A percentile compares a stretch with the other conserved stretches of the same genome.
These are phyloP conservation scores for Linum trigynum DNA, from an alignment of 345 rosid genomes.

Conservation along the genomic window DNA sequence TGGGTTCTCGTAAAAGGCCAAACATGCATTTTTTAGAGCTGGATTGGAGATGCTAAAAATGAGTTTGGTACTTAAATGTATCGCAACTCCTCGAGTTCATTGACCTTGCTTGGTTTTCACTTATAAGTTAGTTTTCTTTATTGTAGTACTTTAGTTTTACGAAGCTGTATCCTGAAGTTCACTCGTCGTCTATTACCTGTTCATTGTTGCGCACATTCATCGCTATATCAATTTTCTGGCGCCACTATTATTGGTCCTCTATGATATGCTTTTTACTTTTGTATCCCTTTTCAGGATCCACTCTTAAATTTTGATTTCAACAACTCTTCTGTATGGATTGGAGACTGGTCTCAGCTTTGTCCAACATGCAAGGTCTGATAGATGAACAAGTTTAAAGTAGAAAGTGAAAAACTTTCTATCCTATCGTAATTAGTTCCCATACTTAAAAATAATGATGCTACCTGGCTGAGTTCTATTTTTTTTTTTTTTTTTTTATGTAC, in stretches of 20 bases:
- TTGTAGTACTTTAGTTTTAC: too few relatives aligned
- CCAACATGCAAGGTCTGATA: constrained; percentile 92
- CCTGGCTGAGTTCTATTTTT: constrained; percentile 3
- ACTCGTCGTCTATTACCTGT: neutral
- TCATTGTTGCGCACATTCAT: neutral
- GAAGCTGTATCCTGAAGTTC: too few relatives aligned
- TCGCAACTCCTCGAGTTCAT: too few relatives aligned
- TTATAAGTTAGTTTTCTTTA: too few relatives aligned
- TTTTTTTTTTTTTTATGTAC: neutral
- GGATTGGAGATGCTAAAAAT: too few relatives aligned
- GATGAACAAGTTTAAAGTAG: constrained; percentile 4
- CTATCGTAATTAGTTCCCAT: constrained; percentile 1
- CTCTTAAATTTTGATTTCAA: constrained; percentile 58
- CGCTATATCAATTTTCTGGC: neutral
- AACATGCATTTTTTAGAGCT: too few relatives aligned
- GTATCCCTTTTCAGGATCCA: constrained; percentile 49
- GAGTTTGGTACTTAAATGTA: too few relatives aligned
- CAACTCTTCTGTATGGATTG: constrained; percentile 58
- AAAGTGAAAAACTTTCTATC: neutral
- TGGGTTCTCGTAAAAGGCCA: too few relatives aligned
- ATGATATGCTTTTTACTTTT: neutral
- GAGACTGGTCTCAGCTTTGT: constrained; percentile 98
- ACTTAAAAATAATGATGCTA: neutral
- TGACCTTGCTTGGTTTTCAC: too few relatives aligned
- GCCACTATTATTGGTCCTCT: neutral